phyloP scores from a whole-genome alignment of 176 grass and related monocot genomes.

The Tillandsia leiboldiana region DNA sequence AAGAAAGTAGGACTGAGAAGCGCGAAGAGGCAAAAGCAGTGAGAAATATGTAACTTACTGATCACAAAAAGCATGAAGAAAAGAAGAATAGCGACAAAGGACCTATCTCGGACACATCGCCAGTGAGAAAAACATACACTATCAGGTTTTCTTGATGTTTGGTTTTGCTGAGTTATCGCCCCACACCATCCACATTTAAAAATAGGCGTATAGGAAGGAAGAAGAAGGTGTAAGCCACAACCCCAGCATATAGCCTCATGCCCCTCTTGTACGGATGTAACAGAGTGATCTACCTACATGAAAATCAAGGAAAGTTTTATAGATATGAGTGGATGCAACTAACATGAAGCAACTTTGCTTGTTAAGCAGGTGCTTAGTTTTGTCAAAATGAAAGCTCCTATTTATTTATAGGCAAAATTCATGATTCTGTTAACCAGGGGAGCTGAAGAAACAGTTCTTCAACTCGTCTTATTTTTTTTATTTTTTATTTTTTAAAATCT shows the following conservation, averaged over 20 bases:
- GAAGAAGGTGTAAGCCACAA: slow-evolving; percentile 66
- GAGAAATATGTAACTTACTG: slow-evolving; percentile 41
- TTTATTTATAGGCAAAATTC: too few species aligned
- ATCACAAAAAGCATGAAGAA: slow-evolving; percentile 85
- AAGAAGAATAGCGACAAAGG: slow-evolving; percentile 64
- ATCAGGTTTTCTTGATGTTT: slow-evolving; percentile 56
- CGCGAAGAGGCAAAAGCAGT: background rate
- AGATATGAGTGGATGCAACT: background rate
- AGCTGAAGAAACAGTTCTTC: too few species aligned
- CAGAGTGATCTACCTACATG: slow-evolving; percentile 64
- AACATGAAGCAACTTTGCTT: background rate
- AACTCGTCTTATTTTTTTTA: too few species aligned
- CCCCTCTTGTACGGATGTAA: slow-evolving; percentile 58
- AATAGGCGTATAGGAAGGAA: slow-evolving; percentile 52
- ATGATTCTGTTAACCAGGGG: too few species aligned
- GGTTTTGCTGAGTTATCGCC: slow-evolving; percentile 64
- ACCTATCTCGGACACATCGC: slow-evolving; percentile 55
- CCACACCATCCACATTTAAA: slow-evolving; percentile 99
- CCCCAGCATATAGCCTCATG: slow-evolving; percentile 82
- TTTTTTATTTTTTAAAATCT: too few species aligned
- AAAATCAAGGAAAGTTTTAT: slow-evolving; percentile 1
- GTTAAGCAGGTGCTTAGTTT: background rate
- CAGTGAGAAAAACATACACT: slow-evolving; percentile 66
- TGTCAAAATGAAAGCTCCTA: background rate
- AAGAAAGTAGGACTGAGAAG: slow-evolving; percentile 2